phyloP scores from a whole-genome alignment of 1,139 yeast species.

The Blastobotrys proliferans region DNA sequence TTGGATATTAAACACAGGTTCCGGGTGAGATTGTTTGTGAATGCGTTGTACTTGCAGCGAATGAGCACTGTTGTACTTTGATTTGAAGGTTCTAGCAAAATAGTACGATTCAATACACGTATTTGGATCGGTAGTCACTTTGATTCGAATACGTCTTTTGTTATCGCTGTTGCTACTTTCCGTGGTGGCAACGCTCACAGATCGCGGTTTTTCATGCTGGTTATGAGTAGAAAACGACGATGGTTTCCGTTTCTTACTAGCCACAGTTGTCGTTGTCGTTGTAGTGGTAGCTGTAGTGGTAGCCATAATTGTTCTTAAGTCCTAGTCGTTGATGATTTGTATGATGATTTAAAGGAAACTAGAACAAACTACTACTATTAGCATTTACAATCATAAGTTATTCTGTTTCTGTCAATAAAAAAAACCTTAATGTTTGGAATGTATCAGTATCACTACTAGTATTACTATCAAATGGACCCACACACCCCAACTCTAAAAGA shows the following conservation, averaged over 20 bases:
- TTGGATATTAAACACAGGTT: slow-evolving; percentile 22
- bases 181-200: not conserved
- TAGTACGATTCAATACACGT: slow-evolving; percentile 16
- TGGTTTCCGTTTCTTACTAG: not conserved
- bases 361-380: too few relatives aligned
- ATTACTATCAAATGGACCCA: too few relatives aligned
- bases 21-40: slow-evolving; percentile 20
- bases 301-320: too few relatives aligned
- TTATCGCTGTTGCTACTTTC: not conserved
- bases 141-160: not conserved
- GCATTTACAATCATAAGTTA: too few relatives aligned
- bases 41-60: slow-evolving; percentile 23
- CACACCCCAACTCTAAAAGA: too few relatives aligned
- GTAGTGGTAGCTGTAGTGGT: too few relatives aligned
- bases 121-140: not conserved
- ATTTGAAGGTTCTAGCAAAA: slow-evolving; percentile 18
- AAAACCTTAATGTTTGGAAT: too few relatives aligned
- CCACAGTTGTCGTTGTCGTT: not conserved
- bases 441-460: too few relatives aligned
- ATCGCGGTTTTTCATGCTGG: too few relatives aligned
- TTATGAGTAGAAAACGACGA: not conserved
- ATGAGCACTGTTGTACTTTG: slow-evolving; percentile 1
- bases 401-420: too few relatives aligned
- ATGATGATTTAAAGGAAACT: too few relatives aligned
- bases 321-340: too few relatives aligned